phyloP scores from a whole-genome alignment of 2,329 filamentous ascomycete species.

The Aspergillus aculeatus region DNA sequence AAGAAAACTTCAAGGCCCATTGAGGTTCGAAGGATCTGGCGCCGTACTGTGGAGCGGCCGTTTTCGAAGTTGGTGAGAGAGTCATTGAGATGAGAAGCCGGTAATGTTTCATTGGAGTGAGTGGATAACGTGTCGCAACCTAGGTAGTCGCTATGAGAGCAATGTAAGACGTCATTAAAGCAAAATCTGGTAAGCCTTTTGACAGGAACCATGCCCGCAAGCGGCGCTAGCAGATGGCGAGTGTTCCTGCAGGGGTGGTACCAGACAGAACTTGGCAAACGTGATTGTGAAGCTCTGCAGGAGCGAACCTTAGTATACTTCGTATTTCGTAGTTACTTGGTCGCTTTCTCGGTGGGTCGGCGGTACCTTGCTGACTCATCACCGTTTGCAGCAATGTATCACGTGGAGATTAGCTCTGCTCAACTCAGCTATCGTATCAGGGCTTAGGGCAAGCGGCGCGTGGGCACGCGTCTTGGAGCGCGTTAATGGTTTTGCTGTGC shows the following conservation, averaged over 20 bases:
- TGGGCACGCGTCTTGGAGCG: slow-evolving; percentile 22
- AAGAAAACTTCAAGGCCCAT: not conserved
- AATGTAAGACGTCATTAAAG: slow-evolving; percentile 4
- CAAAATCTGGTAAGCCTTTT: not conserved
- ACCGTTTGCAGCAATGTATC: not conserved
- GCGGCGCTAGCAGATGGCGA: not conserved
- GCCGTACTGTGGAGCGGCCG: not conserved
- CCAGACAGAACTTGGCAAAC: not conserved
- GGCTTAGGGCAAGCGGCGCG: slow-evolving; percentile 27
- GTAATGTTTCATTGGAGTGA: not conserved
- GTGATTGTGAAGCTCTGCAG: not conserved
- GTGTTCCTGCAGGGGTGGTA: slow-evolving; percentile 6
- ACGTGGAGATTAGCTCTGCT: not conserved
- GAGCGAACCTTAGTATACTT: not conserved
- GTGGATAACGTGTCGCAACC: not conserved
- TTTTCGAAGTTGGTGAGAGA: not conserved
- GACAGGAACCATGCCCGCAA: slow-evolving; percentile 1
- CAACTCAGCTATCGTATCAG: slow-evolving; percentile 12
- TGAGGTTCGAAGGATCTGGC: not conserved
- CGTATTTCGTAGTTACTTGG: not conserved
- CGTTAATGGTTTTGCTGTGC: slow-evolving; percentile 16
- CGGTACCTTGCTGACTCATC: slow-evolving; percentile 5
- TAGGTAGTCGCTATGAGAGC: not conserved
- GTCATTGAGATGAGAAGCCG: not conserved
- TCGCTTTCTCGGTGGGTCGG: not conserved